These are phyloP conservation scores for Lepraria neglecta DNA, from an alignment of 495 filamentous ascomycete species.

Conservation along the genomic window DNA sequence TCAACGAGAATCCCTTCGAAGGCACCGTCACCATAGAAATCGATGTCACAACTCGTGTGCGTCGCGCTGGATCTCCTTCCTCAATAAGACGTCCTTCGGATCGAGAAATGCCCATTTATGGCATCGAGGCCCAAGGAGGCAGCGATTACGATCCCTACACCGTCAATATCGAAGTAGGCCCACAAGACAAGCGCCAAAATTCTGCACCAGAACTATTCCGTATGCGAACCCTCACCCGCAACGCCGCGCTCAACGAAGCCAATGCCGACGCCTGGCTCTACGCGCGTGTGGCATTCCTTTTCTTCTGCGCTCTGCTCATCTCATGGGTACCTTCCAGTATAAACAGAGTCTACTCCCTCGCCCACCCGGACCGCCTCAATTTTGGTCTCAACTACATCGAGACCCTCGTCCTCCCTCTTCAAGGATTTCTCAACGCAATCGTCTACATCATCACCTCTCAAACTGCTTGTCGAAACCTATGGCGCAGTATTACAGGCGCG, in stretches of 20 bases:
- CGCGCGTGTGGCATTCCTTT: constrained; percentile 76
- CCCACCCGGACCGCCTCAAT: constrained; percentile 45
- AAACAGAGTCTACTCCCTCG: constrained; percentile 68
- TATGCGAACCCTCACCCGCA: constrained; percentile 25
- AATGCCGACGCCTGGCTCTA: constrained; percentile 62
- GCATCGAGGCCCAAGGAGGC: constrained; percentile 3
- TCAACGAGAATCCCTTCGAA: constrained; percentile 43
- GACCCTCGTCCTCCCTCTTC: constrained; percentile 70
- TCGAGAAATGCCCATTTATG: constrained; percentile 4
- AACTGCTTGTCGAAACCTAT: constrained; percentile 25
- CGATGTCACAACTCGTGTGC: constrained; percentile 40
- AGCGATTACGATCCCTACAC: constrained; percentile 19
- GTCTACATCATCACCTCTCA: constrained; percentile 67
- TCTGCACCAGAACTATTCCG: constrained; percentile 19
- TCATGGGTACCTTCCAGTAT: constrained; percentile 80
- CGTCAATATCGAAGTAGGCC: constrained; percentile 25
- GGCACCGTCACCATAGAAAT: constrained; percentile 56
- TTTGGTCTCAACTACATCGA: constrained; percentile 62
- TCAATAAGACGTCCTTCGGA: background rate
- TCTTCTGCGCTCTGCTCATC: constrained; percentile 73
- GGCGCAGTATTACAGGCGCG: constrained; percentile 10
- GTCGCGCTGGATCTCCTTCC: constrained; percentile 6
- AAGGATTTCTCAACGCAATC: constrained; percentile 81
- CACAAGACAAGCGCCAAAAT: background rate
- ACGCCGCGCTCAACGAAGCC: constrained; percentile 29